Percentiles rank a stretch among this genome's conserved stretches.
phyloP scores from a whole-genome alignment of 257 asterid species.

The Capsicum pubescens region DNA sequence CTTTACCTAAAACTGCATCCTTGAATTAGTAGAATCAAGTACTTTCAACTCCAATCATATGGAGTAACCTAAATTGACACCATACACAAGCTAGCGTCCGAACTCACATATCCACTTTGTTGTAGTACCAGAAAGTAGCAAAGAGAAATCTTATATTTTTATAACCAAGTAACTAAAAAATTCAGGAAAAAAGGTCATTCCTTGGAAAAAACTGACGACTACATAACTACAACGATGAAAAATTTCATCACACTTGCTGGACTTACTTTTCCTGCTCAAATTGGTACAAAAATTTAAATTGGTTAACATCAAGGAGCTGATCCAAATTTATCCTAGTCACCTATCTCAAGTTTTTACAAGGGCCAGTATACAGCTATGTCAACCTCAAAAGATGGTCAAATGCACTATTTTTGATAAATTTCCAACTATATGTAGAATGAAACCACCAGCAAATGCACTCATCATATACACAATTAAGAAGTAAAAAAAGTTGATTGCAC shows the following conservation, averaged over 20 bases:
- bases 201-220: neutral
- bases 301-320: neutral
- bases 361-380: neutral
- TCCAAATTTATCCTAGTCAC: neutral
- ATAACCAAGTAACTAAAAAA: neutral
- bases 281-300: neutral
- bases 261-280: neutral
- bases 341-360: neutral
- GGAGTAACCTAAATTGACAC: neutral
- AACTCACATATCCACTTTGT: neutral
- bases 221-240: neutral
- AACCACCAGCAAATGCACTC: too few species aligned
- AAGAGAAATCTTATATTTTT: neutral
- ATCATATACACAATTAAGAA: too few species aligned
- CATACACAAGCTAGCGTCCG: neutral
- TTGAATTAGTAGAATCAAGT: neutral
- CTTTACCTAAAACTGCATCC: constrained; percentile 1
- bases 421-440: neutral
- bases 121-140: neutral
- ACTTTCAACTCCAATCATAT: neutral
- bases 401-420: neutral
- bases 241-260: neutral
- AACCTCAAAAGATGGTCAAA: neutral
- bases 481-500: too few species aligned
- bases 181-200: neutral